phyloP scores from a whole-genome alignment of 257 asterid species.

The Solanum pennellii region DNA sequence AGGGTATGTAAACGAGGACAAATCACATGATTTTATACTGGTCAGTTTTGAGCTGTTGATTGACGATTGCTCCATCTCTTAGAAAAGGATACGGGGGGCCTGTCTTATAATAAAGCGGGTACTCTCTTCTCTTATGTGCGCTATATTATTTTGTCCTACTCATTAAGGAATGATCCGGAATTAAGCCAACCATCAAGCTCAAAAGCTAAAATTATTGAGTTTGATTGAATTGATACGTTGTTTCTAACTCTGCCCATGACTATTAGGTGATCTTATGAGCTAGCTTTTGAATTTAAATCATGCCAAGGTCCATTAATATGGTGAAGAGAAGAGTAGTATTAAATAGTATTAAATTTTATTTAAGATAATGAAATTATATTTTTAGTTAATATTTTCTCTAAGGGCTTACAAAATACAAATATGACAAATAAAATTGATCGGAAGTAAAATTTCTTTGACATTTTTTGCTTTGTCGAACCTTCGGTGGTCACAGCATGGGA shows the following conservation, averaged over 20 bases:
- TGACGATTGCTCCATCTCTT: too few species aligned
- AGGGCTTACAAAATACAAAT: not conserved
- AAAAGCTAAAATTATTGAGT: not conserved
- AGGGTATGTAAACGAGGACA: too few species aligned
- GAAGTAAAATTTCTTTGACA: not conserved
- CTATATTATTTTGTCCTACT: too few species aligned
- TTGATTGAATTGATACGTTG: not conserved
- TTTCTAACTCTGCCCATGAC: not conserved
- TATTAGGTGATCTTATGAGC: not conserved
- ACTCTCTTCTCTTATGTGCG: too few species aligned
- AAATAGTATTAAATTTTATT: not conserved
- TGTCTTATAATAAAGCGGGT: too few species aligned
- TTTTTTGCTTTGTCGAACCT: not conserved
- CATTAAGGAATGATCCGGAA: too few species aligned
- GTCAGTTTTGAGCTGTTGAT: too few species aligned
- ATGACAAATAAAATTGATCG: not conserved
- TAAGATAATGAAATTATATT: not conserved
- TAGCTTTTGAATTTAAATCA: not conserved
- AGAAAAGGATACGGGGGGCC: too few species aligned
- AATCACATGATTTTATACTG: too few species aligned
- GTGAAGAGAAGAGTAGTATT: not conserved
- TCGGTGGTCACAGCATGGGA: not conserved
- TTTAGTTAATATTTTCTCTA: not conserved
- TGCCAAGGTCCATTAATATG: not conserved
- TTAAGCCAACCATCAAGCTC: not conserved